Evolutionary conservation across 805 yeast genomes (phyloP).

Genomic region (Lipomyces anomalus): DNA sequence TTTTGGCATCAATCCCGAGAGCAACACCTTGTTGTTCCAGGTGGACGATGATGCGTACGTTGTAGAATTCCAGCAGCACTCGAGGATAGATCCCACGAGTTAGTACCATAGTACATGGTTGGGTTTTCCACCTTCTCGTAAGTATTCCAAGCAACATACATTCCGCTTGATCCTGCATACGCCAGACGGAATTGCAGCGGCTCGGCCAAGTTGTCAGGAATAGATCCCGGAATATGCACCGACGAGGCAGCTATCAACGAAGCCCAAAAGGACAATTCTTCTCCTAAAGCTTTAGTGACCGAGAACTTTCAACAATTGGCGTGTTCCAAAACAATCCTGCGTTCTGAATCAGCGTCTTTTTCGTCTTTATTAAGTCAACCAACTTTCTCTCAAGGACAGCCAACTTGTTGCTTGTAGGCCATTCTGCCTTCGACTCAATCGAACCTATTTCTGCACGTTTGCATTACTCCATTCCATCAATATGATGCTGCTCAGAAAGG

Average conservation of each 20-base stretch:
- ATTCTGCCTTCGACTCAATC: too few relatives aligned
- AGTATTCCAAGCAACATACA: conserved; percentile 31
- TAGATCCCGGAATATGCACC: conserved; percentile 14
- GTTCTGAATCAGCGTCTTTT: too few relatives aligned
- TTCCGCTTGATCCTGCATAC: conserved; percentile 25
- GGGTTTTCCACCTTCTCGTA: conserved; percentile 22
- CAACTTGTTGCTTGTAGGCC: too few relatives aligned
- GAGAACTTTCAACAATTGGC: too few relatives aligned
- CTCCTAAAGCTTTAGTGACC: too few relatives aligned
- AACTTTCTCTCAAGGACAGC: too few relatives aligned
- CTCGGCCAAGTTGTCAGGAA: conserved; percentile 12
- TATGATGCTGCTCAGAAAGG: too few relatives aligned
- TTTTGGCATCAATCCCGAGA: conserved; percentile 27
- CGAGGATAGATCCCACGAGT: conserved; percentile 14
- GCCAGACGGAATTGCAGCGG: conserved; percentile 27
- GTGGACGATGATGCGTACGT: conserved; percentile 27
- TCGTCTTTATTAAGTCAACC: too few relatives aligned
- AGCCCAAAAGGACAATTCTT: too few relatives aligned
- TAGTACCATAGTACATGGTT: conserved; percentile 26
- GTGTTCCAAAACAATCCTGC: too few relatives aligned
- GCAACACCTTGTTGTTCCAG: conserved; percentile 28
- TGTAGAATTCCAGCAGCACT: conserved; percentile 18
- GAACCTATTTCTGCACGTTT: too few relatives aligned
- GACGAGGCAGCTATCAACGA: neutral
- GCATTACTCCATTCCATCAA: too few relatives aligned